A percentile compares a stretch with the other conserved stretches of the same genome.
Conservation (phyloP, 73 alveolate genomes). For the Blepharisma japonicum region DNA sequence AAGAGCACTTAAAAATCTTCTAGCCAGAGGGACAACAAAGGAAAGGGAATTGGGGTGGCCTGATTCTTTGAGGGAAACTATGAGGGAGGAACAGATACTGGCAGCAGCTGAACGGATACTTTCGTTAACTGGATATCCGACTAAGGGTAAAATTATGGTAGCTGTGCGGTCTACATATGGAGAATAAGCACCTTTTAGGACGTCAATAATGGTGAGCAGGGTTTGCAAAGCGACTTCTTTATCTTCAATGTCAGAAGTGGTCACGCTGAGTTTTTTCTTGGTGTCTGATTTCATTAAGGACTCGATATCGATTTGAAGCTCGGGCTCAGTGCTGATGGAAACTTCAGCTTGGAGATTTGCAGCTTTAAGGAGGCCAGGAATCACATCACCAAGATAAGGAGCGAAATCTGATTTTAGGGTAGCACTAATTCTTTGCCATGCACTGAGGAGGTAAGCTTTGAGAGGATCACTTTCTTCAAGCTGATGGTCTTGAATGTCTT, state of each 20-base stretch:
- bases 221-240: slow-evolving; percentile 62
- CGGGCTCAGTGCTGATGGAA: slow-evolving; percentile 36
- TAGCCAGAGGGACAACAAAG: slow-evolving; percentile 29
- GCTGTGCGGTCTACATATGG: slow-evolving; percentile 49
- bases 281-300: slow-evolving; percentile 36
- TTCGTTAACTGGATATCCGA: slow-evolving; percentile 45
- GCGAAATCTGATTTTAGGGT: slow-evolving; percentile 53
- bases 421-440: slow-evolving; percentile 64
- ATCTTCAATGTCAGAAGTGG: slow-evolving; percentile 63
- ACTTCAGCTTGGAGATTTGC: slow-evolving; percentile 59
- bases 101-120: slow-evolving; percentile 55
- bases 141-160: slow-evolving; percentile 34
- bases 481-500: slow-evolving; percentile 42
- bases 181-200: slow-evolving; percentile 47
- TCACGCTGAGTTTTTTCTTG: slow-evolving; percentile 34
- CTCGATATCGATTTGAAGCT: slow-evolving; percentile 37
- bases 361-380: slow-evolving; percentile 51
- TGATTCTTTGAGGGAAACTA: slow-evolving; percentile 40
- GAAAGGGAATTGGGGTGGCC: slow-evolving; percentile 15
- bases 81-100: slow-evolving; percentile 49
- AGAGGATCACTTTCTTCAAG: slow-evolving; percentile 52
- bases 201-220: slow-evolving; percentile 59
- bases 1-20: slow-evolving; percentile 40
- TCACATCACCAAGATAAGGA: slow-evolving; percentile 40
- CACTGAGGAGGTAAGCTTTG: slow-evolving; percentile 49